phyloP scores from a whole-genome alignment of 805 yeast species.

The Metschnikowia koreensis region DNA sequence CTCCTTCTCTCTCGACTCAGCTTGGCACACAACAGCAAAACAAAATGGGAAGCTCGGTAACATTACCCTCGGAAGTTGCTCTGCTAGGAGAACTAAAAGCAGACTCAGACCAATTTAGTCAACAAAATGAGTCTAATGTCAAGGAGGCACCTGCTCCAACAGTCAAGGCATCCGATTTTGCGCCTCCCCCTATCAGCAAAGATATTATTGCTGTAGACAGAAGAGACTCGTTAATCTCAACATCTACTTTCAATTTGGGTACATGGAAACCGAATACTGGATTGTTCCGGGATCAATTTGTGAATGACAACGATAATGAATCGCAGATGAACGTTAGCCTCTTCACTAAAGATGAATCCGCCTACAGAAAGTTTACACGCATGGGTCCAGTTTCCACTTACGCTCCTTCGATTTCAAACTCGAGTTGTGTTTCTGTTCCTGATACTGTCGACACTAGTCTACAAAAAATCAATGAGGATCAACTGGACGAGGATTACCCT shows the following conservation, averaged over 20 bases:
- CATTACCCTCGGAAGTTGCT: neutral
- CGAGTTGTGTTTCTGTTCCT: conserved; percentile 31
- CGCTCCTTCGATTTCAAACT: conserved; percentile 15
- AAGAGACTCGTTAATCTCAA: conserved; percentile 32
- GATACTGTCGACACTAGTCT: conserved; percentile 40
- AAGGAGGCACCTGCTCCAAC: neutral
- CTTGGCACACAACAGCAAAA: neutral
- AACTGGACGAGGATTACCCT: conserved; percentile 21
- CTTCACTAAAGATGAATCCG: conserved; percentile 21
- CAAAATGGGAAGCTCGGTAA: neutral
- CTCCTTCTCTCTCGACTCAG: neutral
- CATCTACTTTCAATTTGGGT: conserved; percentile 45
- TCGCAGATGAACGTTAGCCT: conserved; percentile 21
- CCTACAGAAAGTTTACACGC: conserved; percentile 36
- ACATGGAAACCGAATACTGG: conserved; percentile 61
- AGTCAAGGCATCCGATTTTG: neutral
- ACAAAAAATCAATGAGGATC: conserved; percentile 33
- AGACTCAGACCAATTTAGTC: neutral
- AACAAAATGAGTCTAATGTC: neutral
- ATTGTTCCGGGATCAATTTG: conserved; percentile 47
- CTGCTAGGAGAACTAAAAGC: neutral
- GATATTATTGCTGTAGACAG: conserved; percentile 20
- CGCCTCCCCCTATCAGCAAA: conserved; percentile 1
- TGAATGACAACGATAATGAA: conserved; percentile 43
- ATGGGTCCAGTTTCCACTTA: conserved; percentile 20